phyloP scores from a whole-genome alignment of 2,329 filamentous ascomycete species.

The Aspergillus cejpii region DNA sequence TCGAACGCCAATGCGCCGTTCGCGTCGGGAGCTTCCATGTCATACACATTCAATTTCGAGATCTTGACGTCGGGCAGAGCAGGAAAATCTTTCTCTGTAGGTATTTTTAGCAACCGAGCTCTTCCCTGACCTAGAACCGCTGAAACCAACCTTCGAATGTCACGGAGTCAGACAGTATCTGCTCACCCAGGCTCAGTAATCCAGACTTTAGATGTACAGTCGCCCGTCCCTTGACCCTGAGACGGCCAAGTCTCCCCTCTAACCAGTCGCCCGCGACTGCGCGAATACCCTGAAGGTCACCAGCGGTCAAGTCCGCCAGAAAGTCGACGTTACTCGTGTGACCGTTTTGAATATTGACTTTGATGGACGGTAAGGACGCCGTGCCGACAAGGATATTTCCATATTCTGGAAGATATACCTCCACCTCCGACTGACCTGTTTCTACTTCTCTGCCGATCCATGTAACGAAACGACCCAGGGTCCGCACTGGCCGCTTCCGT shows the following conservation, averaged over 20 bases:
- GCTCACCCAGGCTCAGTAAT: constrained; percentile 68
- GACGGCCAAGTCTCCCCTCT: constrained; percentile 63
- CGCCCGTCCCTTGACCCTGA: constrained; percentile 68
- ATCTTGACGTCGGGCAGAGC: constrained; percentile 75
- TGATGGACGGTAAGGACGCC: constrained; percentile 66
- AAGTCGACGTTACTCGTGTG: constrained; percentile 73
- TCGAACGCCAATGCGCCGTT: constrained; percentile 70
- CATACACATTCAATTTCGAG: constrained; percentile 69
- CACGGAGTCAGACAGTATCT: constrained; percentile 66
- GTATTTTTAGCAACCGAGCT: constrained; percentile 28
- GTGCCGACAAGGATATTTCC: constrained; percentile 69
- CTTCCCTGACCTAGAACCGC: constrained; percentile 36
- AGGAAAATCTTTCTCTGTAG: constrained; percentile 57
- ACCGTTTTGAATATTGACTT: constrained; percentile 69
- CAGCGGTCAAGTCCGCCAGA: constrained; percentile 66
- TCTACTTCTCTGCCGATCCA: constrained; percentile 73
- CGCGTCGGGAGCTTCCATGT: constrained; percentile 52
- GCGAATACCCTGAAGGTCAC: constrained; percentile 68
- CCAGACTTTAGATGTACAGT: constrained; percentile 70
- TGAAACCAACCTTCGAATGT: constrained; percentile 74
- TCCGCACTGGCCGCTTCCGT: constrained; percentile 60
- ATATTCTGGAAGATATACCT: constrained; percentile 78
- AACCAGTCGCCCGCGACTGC: constrained; percentile 83
- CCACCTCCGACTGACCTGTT: constrained; percentile 63
- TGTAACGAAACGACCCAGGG: constrained; percentile 69